Percentiles rank a stretch among this genome's conserved stretches.
phyloP scores from a whole-genome alignment of 2,329 filamentous ascomycete genomes.

The Bisporella sp. region DNA sequence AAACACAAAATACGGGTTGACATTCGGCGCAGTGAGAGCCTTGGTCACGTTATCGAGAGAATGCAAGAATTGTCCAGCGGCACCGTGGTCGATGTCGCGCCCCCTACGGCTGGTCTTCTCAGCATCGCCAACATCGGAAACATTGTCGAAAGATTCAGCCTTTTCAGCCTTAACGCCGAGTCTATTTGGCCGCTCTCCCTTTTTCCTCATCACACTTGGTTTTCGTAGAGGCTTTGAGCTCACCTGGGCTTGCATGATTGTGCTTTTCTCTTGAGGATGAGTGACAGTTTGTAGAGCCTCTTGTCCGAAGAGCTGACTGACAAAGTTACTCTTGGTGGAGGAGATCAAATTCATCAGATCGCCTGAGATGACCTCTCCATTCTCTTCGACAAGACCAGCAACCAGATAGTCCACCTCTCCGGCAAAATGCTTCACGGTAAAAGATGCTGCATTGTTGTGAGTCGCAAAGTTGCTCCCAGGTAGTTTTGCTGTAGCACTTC shows the following conservation, averaged over 20 bases:
- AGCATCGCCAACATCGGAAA: conserved; percentile 40
- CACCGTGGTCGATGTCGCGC: conserved; percentile 64
- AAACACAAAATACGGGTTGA: conserved; percentile 94
- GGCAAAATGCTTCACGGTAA: conserved; percentile 91
- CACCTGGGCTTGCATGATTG: conserved; percentile 92
- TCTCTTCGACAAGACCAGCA: conserved; percentile 84
- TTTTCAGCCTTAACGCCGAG: conserved; percentile 29
- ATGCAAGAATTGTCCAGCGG: conserved; percentile 84
- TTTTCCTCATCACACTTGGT: conserved; percentile 85
- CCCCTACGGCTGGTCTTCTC: conserved; percentile 28
- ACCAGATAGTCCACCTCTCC: conserved; percentile 94
- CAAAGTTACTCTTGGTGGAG: conserved; percentile 80
- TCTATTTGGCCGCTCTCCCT: conserved; percentile 35
- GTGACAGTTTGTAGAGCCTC: conserved; percentile 86
- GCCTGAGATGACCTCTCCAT: conserved; percentile 90
- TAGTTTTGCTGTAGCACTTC: conserved; percentile 65
- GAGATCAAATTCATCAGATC: conserved; percentile 93
- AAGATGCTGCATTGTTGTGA: conserved; percentile 70
- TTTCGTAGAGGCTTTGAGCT: conserved; percentile 91
- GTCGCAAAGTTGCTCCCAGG: conserved; percentile 88
- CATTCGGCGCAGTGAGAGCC: conserved; percentile 71
- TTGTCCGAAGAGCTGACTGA: conserved; percentile 89
- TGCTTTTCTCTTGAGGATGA: conserved; percentile 84
- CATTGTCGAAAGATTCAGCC: conserved; percentile 31
- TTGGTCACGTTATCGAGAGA: conserved; percentile 88